Base-by-base conservation (phyloP, 1,284 basidiomycete species). In the Meripilus lineatus region DNA sequence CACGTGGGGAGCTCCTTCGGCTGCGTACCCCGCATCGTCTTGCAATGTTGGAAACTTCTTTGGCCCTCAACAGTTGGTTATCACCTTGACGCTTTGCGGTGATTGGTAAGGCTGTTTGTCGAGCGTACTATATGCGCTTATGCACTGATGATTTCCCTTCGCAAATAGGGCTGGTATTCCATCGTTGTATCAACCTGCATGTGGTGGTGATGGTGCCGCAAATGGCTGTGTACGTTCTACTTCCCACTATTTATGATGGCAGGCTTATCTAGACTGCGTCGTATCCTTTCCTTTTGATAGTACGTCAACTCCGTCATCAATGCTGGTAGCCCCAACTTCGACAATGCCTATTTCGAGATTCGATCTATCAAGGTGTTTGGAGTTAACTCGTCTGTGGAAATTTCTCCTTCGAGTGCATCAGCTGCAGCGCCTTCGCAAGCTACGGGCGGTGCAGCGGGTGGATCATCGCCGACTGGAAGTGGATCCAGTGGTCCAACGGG, bases 41-140 rank as follows among this genome's bases (percentile, higher is more conserved):
- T 79, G 77, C 59, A 62, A 71, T 50, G 71, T 77, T 38, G 57
- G 61, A 21, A 47, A 71, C 17, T 78, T 68, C 61, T 84, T 84
- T 57, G 62, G 63, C 0, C 60, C 71, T 10, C 77, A 82, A 59
- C 47, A 51, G 25, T 14, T 51, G 14, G 44, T 51, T 22, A 50
- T 83, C 46, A 71, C 80, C 47, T 80, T 79, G 46, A 74, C 71
- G 13, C 67, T 84, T 25, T 84, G 81, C 55, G 68, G 79, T 21
- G 61, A 63, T 47, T 80, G 74, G 72, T 74, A 38, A 22, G 67
- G 49, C 1, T 26, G n/a, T n/a, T n/a, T n/a, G n/a, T n/a, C n/a
- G n/a, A n/a, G n/a, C n/a, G n/a, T n/a, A n/a, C n/a, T n/a, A 30
- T n/a, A 30, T 30, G 10, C 10, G 10, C 28, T 20, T 20, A 20